phyloP scores from a whole-genome alignment of 2,329 filamentous ascomycete genomes.

The Iodosphaeria phyllophila region DNA sequence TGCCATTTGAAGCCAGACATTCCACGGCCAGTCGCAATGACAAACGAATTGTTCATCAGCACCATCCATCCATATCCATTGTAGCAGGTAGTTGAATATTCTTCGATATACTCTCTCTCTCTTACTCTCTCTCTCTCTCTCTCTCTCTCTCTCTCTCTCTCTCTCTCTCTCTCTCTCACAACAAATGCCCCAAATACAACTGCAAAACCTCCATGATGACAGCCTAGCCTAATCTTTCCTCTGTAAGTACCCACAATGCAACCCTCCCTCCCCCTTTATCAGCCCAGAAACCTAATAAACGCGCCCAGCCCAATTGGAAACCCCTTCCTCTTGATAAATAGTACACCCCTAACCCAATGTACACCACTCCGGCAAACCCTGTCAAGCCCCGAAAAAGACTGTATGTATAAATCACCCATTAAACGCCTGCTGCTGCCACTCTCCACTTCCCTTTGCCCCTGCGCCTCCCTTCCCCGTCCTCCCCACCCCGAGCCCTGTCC shows the following conservation, averaged over 20 bases:
- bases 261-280: conserved; percentile 1
- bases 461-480: conserved; percentile 14
- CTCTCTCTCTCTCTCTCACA: not conserved
- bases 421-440: conserved; percentile 49
- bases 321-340: not conserved
- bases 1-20: no score
- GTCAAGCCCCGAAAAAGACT: no score
- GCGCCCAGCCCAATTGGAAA: not conserved
- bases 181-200: not conserved
- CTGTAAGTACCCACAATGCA: not conserved
- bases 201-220: not conserved
- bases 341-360: no score
- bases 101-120: no score
- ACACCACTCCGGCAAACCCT: conserved; percentile 5
- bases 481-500: conserved; percentile 15
- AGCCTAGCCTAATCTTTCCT: not conserved
- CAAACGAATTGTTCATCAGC: no score
- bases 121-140: no score
- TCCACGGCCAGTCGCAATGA: no score
- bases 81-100: no score
- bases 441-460: conserved; percentile 18
- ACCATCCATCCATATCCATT: no score
- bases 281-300: not conserved
- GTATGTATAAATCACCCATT: conserved; percentile 21
- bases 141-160: not conserved